Conservation (phyloP, 1,139 yeast genomes). For the Taphrina betulina region DNA sequence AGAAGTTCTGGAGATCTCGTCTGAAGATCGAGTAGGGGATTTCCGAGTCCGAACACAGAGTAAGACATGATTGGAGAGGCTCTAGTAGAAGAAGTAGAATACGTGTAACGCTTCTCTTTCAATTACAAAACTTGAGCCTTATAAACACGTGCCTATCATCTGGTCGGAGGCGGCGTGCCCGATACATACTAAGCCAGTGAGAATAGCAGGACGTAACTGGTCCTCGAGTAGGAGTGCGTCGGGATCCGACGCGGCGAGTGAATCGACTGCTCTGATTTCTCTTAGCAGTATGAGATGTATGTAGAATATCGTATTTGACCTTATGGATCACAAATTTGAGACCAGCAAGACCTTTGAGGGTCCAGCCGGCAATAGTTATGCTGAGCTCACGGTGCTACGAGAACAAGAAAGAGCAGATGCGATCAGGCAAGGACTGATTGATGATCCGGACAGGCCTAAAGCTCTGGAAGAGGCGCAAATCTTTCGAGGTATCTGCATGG, state of each 20-base stretch:
- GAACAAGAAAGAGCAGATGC: constrained; percentile 73
- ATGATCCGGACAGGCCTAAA: constrained; percentile 79
- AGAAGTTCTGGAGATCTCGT: constrained; percentile 52
- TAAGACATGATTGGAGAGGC: constrained; percentile 13
- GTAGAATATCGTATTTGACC: neutral
- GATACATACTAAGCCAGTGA: neutral
- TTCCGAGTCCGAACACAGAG: constrained; percentile 35
- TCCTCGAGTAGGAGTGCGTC: constrained; percentile 71
- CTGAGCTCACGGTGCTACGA: constrained; percentile 58
- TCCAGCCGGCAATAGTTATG: constrained; percentile 33
- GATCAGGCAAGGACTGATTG: constrained; percentile 83
- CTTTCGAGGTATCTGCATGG: constrained; percentile 83
- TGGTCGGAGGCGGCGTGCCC: too few species aligned
- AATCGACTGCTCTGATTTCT: neutral
- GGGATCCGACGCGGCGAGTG: constrained; percentile 30
- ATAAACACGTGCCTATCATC: too few species aligned
- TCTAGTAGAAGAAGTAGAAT: neutral
- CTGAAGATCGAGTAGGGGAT: constrained; percentile 83
- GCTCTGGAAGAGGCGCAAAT: constrained; percentile 80
- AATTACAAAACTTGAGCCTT: too few species aligned
- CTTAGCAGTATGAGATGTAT: neutral
- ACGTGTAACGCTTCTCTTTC: neutral
- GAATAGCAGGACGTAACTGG: constrained; percentile 47
- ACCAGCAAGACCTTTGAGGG: constrained; percentile 40
- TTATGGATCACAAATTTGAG: constrained; percentile 1